Evolutionary conservation across 257 asterid genomes (phyloP).

Genomic region (Cruciata laevipes): DNA sequence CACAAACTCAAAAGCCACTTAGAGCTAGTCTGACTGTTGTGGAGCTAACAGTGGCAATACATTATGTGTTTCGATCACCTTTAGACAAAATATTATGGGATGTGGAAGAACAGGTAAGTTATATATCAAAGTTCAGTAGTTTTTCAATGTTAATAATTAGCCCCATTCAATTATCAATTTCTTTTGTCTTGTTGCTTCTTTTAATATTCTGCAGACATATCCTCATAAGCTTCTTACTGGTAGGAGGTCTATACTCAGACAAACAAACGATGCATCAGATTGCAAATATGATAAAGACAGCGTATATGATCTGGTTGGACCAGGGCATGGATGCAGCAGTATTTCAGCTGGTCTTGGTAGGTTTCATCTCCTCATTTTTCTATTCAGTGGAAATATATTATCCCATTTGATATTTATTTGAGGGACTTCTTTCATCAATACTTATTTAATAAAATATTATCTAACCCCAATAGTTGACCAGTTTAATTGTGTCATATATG

Average conservation of each 20-base stretch:
- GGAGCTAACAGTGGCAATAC: conserved; percentile 81
- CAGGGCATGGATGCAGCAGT: conserved; percentile 92
- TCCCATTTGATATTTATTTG: not conserved
- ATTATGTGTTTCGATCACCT: conserved; percentile 73
- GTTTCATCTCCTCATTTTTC: conserved; percentile 12
- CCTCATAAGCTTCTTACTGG: conserved; percentile 93
- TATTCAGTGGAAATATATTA: not conserved
- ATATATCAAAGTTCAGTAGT: not conserved
- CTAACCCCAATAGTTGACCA: not conserved
- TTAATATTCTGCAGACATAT: conserved; percentile 49
- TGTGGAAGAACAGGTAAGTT: conserved; percentile 78
- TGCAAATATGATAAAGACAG: conserved; percentile 34
- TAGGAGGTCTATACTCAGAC: conserved; percentile 43
- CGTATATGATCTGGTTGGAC: conserved; percentile 52
- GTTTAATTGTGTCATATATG: not conserved
- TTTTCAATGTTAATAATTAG: not conserved
- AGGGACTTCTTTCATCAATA: not conserved
- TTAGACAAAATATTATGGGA: conserved; percentile 90
- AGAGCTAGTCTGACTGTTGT: conserved; percentile 54
- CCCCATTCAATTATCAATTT: not conserved
- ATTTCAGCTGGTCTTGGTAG: conserved; percentile 93
- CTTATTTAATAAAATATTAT: not conserved
- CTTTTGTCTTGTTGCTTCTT: conserved; percentile 6
- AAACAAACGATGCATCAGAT: conserved; percentile 30
- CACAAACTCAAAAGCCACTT: conserved; percentile 39